These are phyloP conservation scores for Mortierella sp. DNA, from an alignment of 371 early-diverging fungal species.

Conservation along the genomic window DNA sequence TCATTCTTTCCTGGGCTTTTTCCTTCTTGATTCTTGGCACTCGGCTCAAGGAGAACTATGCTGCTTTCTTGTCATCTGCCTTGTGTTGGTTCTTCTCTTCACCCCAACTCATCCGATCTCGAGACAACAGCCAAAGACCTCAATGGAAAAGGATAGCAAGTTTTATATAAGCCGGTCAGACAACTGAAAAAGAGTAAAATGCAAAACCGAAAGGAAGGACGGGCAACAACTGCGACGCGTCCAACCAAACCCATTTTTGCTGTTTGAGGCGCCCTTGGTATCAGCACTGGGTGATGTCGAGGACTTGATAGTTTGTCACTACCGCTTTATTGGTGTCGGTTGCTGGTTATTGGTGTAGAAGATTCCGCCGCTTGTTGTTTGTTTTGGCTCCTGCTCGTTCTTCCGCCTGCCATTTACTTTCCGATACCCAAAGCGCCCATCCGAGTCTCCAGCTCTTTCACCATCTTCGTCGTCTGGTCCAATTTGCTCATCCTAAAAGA, in stretches of 20 bases:
- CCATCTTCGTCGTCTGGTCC: conserved; percentile 46
- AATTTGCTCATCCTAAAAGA: conserved; percentile 26
- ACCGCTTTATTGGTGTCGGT: neutral
- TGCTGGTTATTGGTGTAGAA: neutral
- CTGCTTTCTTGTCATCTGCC: neutral
- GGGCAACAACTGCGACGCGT: too few relatives aligned
- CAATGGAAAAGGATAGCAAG: neutral
- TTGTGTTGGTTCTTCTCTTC: too few relatives aligned
- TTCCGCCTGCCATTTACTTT: neutral
- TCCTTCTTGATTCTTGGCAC: too few relatives aligned
- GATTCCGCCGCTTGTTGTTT: neutral
- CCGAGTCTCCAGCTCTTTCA: conserved; percentile 30
- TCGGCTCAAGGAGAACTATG: neutral
- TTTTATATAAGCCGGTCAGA: too few relatives aligned
- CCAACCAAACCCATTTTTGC: too few relatives aligned
- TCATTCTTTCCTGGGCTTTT: neutral
- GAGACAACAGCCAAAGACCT: too few relatives aligned
- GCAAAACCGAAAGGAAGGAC: too few relatives aligned
- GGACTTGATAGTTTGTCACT: too few relatives aligned
- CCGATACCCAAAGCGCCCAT: conserved; percentile 28
- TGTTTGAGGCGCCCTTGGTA: too few relatives aligned
- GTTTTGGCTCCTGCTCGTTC: neutral
- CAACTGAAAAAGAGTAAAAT: too few relatives aligned
- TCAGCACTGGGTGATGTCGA: too few relatives aligned
- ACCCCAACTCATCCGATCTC: too few relatives aligned